phyloP scores from a whole-genome alignment of 768 basidiomycete genomes.

The Russula sp. region DNA sequence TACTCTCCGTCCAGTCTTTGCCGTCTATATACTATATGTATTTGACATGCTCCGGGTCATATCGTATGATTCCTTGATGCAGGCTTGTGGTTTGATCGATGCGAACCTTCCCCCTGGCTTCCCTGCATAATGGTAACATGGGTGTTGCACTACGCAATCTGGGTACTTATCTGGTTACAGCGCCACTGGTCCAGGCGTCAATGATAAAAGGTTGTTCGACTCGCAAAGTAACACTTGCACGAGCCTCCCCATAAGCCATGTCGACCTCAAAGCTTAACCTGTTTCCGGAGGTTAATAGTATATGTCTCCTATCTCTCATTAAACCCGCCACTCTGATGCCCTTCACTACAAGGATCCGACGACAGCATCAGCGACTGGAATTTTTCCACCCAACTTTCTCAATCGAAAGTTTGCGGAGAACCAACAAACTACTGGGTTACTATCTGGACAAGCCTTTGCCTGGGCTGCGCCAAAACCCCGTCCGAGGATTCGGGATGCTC shows the following conservation, averaged over 20 bases:
- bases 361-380: not conserved
- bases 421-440: not conserved
- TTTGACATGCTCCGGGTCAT: not conserved
- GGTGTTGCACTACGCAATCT: not conserved
- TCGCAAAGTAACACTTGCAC: not conserved
- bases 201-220: slow-evolving; percentile 1
- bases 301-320: not conserved
- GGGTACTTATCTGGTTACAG: not conserved
- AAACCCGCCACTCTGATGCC: not conserved
- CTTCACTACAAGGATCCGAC: not conserved
- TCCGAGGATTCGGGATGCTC: not conserved
- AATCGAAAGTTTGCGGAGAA: not conserved
- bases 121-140: not conserved
- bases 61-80: not conserved
- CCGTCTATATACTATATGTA: not conserved
- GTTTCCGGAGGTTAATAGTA: not conserved
- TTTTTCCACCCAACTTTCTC: not conserved
- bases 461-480: not conserved
- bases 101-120: not conserved
- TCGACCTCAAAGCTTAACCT: not conserved
- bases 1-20: not conserved
- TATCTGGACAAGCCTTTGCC: not conserved
- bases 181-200: not conserved
- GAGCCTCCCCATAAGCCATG: slow-evolving; percentile 1
- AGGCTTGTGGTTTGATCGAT: not conserved